Percentiles rank a stretch among this genome's conserved stretches.
These are phyloP conservation scores for Trichomonascaceae sp. DNA, from an alignment of 1,139 yeast genomes.

Conservation along the genomic window DNA sequence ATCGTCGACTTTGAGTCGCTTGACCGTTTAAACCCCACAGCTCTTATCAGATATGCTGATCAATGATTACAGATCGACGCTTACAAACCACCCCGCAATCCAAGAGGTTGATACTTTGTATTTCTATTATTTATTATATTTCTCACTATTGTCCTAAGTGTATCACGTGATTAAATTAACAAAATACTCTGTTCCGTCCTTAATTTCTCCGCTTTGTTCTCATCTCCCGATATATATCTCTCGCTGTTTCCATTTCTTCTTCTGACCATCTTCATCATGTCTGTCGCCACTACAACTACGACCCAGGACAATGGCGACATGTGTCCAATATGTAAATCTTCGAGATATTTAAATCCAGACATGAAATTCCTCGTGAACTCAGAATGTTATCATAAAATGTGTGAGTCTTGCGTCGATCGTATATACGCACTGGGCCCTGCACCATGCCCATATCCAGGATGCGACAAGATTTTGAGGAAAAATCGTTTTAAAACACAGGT, in stretches of 20 bases:
- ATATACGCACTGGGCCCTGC: conserved; percentile 94
- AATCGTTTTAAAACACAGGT: conserved; percentile 87
- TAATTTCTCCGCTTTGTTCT: not conserved
- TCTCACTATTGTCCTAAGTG: too few species aligned
- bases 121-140: too few species aligned
- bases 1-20: too few species aligned
- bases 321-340: conserved; percentile 98
- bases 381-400: conserved; percentile 95
- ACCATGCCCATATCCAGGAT: conserved; percentile 89
- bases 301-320: conserved; percentile 44
- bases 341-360: conserved; percentile 87
- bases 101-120: too few species aligned
- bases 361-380: conserved; percentile 90
- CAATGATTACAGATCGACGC: too few species aligned
- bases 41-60: too few species aligned
- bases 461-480: conserved; percentile 81
- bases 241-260: not conserved
- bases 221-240: not conserved
- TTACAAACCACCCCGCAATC: too few species aligned
- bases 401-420: conserved; percentile 94
- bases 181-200: not conserved
- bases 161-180: not conserved
- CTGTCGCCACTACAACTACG: not conserved
- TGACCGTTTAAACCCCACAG: too few species aligned
- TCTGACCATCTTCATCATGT: not conserved